Evolutionary conservation across 352 stramenopile genomes (phyloP), one percentile per base, ranked within the genome.

Genomic region (Globisporangium spiculum): DNA sequence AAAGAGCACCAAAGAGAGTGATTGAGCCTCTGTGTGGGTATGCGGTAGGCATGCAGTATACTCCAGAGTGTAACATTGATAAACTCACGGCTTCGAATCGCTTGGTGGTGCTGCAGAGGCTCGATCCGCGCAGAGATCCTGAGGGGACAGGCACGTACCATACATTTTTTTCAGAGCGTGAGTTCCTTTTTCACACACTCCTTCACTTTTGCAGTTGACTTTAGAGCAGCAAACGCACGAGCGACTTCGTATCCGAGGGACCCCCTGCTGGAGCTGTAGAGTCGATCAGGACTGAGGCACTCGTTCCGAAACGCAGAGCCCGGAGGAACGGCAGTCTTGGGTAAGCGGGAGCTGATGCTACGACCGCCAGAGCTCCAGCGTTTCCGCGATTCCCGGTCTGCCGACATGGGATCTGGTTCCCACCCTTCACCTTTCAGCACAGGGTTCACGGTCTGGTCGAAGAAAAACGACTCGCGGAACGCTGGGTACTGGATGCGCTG

Each of bases 381-480:
- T 4, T 79, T 80, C 38, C 64, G 76, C 6, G 84, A 88, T 9
- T 88, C 80, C 3, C 80, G 80, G 5, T 68, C 75, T 14, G 55
- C 69, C 10, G 76, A 70, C 22, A 73, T 56, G 24, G 60, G 44
- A 24, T 86, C 77, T 9, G 77, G 75, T 24, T 76, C 73, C 1
- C 66, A 64, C 1, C 77, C 80, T 3, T 85, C 69, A 9, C 69
- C 75, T 34, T 76, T 78, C 4, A 91, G 71, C 18, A 67, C 64
- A 12, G 79, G 76, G 60, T 92, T 92, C 36, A 83, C 68, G 5
- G 56, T 67, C 38, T 74, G 63, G 52, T 93, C 80, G 38, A 78
- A 78, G 73, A 91, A 91, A 65, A 91, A 86, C 7, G 83, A 84
- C 30, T 83, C 73, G 30, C 84, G 84, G 64, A 93, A 93, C 2